Percentiles rank a stretch among this genome's conserved stretches.
These are phyloP conservation scores for Oryza coarctata DNA, from an alignment of 176 grass and related monocot species.

Conservation along the genomic window DNA sequence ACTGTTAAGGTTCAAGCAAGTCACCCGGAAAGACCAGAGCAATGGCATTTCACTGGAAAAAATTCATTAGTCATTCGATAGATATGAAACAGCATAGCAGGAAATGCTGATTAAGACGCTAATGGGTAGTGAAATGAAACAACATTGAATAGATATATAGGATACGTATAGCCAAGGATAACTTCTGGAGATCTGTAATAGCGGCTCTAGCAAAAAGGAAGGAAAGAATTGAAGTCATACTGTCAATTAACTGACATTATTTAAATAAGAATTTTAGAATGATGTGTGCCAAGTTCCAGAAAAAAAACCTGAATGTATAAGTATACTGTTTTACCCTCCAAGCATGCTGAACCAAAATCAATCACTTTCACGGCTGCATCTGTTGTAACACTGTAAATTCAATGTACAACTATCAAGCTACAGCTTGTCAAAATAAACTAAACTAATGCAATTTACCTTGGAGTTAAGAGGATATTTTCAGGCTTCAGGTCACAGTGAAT, in stretches of 20 bases:
- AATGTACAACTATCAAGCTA: constrained; percentile 32
- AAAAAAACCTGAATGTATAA: constrained; percentile 89
- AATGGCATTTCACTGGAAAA: background rate
- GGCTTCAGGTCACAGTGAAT: constrained; percentile 99
- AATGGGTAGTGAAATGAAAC: constrained; percentile 30
- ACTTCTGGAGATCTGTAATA: constrained; percentile 99
- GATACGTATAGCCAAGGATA: constrained; percentile 98
- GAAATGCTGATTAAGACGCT: constrained; percentile 15
- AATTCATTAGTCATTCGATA: background rate
- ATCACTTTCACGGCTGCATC: constrained; percentile 94
- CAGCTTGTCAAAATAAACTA: constrained; percentile 18
- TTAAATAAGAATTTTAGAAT: constrained; percentile 21
- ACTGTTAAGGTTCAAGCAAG: constrained; percentile 53
- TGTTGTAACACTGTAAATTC: constrained; percentile 62
- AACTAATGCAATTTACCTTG: constrained; percentile 50
- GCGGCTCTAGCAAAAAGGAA: constrained; percentile 74
- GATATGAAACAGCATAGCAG: constrained; percentile 4
- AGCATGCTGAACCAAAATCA: constrained; percentile 98
- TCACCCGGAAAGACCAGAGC: background rate
- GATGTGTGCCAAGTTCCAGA: constrained; percentile 20
- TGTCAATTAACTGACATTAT: constrained; percentile 30
- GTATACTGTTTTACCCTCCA: constrained; percentile 92
- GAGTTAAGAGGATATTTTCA: constrained; percentile 92
- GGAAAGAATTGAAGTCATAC: constrained; percentile 26
- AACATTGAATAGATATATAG: constrained; percentile 29